A percentile compares a stretch with the other conserved stretches of the same genome.
phyloP scores from a whole-genome alignment of 2,329 filamentous ascomycete genomes.

The Aspergillus uvarum region DNA sequence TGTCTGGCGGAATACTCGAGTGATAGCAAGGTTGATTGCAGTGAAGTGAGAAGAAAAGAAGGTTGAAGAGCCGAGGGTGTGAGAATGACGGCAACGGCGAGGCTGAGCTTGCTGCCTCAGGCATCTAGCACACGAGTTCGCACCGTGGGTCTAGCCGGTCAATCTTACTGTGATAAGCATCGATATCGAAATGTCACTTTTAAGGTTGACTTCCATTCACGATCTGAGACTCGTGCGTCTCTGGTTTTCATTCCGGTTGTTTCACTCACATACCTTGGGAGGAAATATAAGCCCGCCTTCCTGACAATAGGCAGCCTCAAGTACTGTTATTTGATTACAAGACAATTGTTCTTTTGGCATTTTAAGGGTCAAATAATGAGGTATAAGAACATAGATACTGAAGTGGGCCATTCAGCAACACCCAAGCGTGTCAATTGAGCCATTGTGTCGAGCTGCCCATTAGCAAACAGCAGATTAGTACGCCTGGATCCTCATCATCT shows the following conservation, averaged over 20 bases:
- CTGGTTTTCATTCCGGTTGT: too few relatives aligned
- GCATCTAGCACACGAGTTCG: neutral
- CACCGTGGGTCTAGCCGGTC: neutral
- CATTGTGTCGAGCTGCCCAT: neutral
- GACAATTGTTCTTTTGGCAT: too few relatives aligned
- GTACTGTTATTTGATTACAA: too few relatives aligned
- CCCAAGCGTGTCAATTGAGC: neutral
- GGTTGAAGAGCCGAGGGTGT: neutral
- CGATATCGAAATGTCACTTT: too few relatives aligned
- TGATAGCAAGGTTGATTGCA: neutral
- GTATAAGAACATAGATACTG: too few relatives aligned
- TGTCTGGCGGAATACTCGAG: neutral
- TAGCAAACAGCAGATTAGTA: neutral
- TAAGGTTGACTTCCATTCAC: too few relatives aligned
- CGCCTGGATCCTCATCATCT: too few relatives aligned
- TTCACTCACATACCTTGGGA: too few relatives aligned
- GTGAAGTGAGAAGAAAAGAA: slow-evolving; percentile 1
- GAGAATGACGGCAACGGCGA: neutral
- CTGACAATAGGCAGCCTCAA: too few relatives aligned
- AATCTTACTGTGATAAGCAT: neutral
- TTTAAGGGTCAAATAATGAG: too few relatives aligned
- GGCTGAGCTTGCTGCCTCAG: slow-evolving; percentile 1
- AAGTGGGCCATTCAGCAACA: neutral
- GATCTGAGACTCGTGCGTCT: too few relatives aligned
- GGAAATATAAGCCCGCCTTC: too few relatives aligned